phyloP scores from a whole-genome alignment of 345 rosid genomes.

The Draba incana region DNA sequence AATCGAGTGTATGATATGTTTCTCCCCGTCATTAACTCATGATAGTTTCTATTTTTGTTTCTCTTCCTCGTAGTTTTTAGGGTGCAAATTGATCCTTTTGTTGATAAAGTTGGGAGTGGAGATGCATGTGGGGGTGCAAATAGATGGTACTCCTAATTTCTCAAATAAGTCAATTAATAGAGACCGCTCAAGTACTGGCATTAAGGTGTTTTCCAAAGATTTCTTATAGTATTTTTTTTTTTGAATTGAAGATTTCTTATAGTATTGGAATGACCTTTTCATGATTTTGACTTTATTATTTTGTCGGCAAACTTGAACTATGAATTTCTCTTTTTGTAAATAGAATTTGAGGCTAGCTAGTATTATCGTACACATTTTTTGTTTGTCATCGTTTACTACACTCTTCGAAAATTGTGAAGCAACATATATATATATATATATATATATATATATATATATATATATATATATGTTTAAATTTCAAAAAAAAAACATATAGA shows the following conservation, averaged over 20 bases:
- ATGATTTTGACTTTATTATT: constrained; percentile 7
- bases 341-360: background rate
- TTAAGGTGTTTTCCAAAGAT: constrained; percentile 19
- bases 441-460: too few relatives aligned
- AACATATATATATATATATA: background rate
- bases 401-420: background rate
- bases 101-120: background rate
- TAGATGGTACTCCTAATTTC: constrained; percentile 18
- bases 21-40: background rate
- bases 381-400: background rate
- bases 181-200: constrained; percentile 24
- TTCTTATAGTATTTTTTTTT: constrained; percentile 12
- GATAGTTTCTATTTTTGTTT: background rate
- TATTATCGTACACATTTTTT: background rate
- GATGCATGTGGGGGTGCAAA: constrained; percentile 28
- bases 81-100: constrained; percentile 16
- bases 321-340: background rate
- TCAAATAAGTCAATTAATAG: constrained; percentile 14
- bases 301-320: background rate
- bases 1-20: constrained; percentile 6
- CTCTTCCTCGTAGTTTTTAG: background rate
- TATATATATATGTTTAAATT: background rate
- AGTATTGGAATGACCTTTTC: constrained; percentile 16
- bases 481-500: background rate
- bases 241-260: constrained; percentile 27